Base-by-base conservation (phyloP, 768 basidiomycete species). In the Mycena rebaudengoi region DNA sequence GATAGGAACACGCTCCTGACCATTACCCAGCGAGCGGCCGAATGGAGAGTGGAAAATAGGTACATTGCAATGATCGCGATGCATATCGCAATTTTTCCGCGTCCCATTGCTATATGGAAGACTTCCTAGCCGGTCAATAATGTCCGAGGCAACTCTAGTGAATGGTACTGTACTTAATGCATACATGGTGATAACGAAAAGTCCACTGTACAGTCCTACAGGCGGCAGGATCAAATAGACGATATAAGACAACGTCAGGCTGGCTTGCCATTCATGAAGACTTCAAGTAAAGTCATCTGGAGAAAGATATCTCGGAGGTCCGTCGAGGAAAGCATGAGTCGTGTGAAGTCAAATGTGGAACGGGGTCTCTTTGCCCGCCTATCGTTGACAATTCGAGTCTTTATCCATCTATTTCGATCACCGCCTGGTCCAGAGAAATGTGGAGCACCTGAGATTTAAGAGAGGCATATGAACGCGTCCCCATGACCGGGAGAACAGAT, bases 11-110 rank as follows among this genome's bases (percentile, higher is more conserved):
- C 64, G 16, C 37, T 35, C 18, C 49, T 60, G 20, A 60, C 28
- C 29, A 54, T 25, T 7, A 54, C 39, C 64, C 64, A 66, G 14
- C 59, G 59, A 11, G 32, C 18, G 1, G 33, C 43, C 3, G 49
- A 37, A 26, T 66, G 64, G 30, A 66, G 25, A 13, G 59, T 60
- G 8, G 64, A 46, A 29, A 66, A 28, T n/a, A 49, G 29, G 21
- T 61, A 66, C 64, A 66, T 66, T 46, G 45, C 32, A 23, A 66
- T 20, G 14, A 61, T 2, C 23, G 60, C 60, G 10, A 44, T 4
- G 50, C 29, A 51, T 0, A 60, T 26, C 18, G 46, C 25, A 14
- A 45, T 2, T 14, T 18, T 58, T 21, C 13, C 20, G 4, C 12
- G 10, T 6, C 26, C 5, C 5, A 20, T 18, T n/a, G 4, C 5